Evolutionary conservation across 2,329 filamentous ascomycete species (phyloP).

Genomic region (Fusarium begoniae): DNA sequence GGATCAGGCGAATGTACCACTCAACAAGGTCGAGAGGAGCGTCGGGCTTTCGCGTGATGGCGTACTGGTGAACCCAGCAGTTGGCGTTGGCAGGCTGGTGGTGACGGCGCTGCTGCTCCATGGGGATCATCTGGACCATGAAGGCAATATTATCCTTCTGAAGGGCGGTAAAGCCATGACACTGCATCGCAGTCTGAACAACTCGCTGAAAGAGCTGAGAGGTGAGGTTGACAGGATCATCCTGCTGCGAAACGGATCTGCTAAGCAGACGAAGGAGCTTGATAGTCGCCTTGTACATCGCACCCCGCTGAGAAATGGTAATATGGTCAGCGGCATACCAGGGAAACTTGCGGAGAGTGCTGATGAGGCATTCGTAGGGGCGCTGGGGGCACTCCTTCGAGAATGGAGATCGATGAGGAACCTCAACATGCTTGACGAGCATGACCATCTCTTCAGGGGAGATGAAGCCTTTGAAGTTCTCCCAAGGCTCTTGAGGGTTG

Average conservation of each 20-base stretch:
- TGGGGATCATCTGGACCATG: conserved; percentile 49
- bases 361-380: conserved; percentile 72
- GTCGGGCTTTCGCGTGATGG: conserved; percentile 59
- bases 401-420: conserved; percentile 68
- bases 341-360: conserved; percentile 69
- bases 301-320: conserved; percentile 65
- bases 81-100: conserved; percentile 59
- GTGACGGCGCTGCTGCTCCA: conserved; percentile 49
- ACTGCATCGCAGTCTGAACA: conserved; percentile 61
- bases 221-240: conserved; percentile 58
- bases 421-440: conserved; percentile 70
- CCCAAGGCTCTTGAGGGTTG: conserved; percentile 54
- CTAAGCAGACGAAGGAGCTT: conserved; percentile 59
- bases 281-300: conserved; percentile 60
- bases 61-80: conserved; percentile 63
- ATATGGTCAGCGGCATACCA: conserved; percentile 68
- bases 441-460: conserved; percentile 70
- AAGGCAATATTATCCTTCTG: conserved; percentile 69
- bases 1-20: conserved; percentile 66
- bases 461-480: conserved; percentile 68
- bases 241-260: conserved; percentile 51
- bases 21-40: conserved; percentile 63
- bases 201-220: conserved; percentile 63
- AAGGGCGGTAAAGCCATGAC: conserved; percentile 67
- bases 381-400: conserved; percentile 70